phyloP scores from a whole-genome alignment of 768 basidiomycete genomes.

The Peribolospora baueri region DNA sequence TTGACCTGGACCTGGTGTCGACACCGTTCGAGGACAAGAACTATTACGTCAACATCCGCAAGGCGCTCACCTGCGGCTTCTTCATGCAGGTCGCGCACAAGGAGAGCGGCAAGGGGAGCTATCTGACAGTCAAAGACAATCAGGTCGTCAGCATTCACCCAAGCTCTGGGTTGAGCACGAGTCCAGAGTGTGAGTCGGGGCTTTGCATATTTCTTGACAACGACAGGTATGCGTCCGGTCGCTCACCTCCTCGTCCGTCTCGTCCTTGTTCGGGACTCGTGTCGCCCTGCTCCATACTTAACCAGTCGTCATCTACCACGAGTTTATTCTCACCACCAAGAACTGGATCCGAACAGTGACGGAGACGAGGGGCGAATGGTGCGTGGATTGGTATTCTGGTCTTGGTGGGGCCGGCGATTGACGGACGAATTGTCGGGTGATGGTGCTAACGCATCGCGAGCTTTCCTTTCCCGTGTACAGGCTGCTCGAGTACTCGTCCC shows the following conservation, averaged over 20 bases:
- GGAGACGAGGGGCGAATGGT: constrained; percentile 71
- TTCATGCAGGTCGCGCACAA: constrained; percentile 97
- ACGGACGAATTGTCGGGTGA: no score
- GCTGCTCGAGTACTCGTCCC: constrained; percentile 37
- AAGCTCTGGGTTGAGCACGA: constrained; percentile 60
- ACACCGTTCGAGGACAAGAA: constrained; percentile 40
- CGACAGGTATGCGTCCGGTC: constrained; percentile 10
- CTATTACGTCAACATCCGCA: constrained; percentile 42
- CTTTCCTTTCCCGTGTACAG: constrained; percentile 17
- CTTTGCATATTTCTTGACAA: background rate
- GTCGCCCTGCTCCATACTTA: background rate
- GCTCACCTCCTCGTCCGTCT: background rate
- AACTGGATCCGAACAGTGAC: constrained; percentile 75
- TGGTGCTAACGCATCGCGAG: background rate
- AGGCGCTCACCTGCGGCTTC: constrained; percentile 70
- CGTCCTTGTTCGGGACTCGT: background rate
- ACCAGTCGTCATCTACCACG: constrained; percentile 36
- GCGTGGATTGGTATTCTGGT: constrained; percentile 10
- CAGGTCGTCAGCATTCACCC: constrained; percentile 69
- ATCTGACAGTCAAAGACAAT: constrained; percentile 83
- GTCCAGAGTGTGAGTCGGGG: constrained; percentile 41
- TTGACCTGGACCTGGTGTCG: constrained; percentile 33
- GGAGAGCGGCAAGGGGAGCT: constrained; percentile 64
- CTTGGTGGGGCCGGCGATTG: no score
- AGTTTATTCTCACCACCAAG: constrained; percentile 70